Percentiles rank a stretch among this genome's conserved stretches.
Conservation (phyloP, 768 basidiomycete genomes). For the Pleurotus ostreatus region DNA sequence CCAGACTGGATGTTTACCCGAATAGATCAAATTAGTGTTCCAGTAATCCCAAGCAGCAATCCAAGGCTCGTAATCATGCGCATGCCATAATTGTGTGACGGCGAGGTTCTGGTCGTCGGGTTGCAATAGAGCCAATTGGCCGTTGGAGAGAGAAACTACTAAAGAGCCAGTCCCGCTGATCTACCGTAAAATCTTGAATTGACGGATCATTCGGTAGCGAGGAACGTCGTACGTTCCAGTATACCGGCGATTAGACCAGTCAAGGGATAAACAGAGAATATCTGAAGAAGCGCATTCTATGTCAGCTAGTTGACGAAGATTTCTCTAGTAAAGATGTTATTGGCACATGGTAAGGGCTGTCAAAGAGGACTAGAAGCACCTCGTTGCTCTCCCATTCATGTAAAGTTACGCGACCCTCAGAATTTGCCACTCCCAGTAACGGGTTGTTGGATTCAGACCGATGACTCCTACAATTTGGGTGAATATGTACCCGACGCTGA, state of each 20-base stretch:
- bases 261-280: constrained; percentile 82
- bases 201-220: not conserved
- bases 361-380: constrained; percentile 22
- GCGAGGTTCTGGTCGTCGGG: constrained; percentile 43
- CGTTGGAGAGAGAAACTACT: constrained; percentile 81
- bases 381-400: constrained; percentile 49
- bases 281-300: constrained; percentile 50
- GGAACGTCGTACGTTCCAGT: constrained; percentile 37
- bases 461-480: constrained; percentile 51
- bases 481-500: too few species aligned
- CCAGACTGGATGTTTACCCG: constrained; percentile 46
- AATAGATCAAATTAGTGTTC: constrained; percentile 76
- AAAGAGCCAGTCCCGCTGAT: constrained; percentile 51
- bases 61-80: constrained; percentile 95
- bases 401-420: constrained; percentile 74
- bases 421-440: constrained; percentile 73
- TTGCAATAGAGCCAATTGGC: constrained; percentile 59
- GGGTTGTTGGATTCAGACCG: constrained; percentile 35
- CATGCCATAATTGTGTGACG: constrained; percentile 65
- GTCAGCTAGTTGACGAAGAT: constrained; percentile 33
- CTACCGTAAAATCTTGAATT: not conserved
- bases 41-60: constrained; percentile 88
- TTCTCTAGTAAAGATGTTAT: constrained; percentile 25
- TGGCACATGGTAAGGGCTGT: not conserved
- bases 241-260: constrained; percentile 78